Conservation (phyloP, 2,329 filamentous ascomycete genomes). For the Epichloe sibirici region DNA sequence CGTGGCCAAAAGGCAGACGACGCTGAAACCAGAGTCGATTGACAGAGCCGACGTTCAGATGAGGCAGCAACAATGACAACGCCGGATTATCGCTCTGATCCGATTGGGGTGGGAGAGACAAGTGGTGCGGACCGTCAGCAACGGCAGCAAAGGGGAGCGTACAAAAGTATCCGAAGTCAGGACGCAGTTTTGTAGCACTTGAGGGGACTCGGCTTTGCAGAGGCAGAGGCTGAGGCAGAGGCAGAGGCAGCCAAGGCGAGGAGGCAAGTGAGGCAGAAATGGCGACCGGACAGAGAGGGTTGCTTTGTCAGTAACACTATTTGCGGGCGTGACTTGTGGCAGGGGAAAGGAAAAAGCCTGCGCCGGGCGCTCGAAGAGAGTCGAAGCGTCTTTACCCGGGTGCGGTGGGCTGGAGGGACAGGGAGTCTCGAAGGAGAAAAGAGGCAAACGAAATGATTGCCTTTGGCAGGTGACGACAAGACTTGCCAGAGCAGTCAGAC, state of each 20-base stretch:
- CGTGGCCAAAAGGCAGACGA: neutral
- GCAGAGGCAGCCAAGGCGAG: neutral
- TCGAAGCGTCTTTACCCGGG: conserved; percentile 2
- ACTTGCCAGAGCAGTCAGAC: neutral
- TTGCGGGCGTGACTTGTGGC: neutral
- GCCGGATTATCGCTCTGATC: conserved; percentile 2
- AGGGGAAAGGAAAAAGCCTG: neutral
- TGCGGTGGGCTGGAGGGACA: neutral
- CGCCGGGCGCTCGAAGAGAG: conserved; percentile 2
- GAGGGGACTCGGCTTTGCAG: conserved; percentile 1
- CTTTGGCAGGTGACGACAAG: neutral
- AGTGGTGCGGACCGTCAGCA: neutral
- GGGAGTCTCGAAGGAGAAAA: neutral
- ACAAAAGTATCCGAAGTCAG: neutral
- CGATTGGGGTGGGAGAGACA: conserved; percentile 1
- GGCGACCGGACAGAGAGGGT: conserved; percentile 1
- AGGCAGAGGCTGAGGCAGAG: neutral
- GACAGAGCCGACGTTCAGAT: neutral
- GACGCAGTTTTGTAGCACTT: conserved; percentile 2
- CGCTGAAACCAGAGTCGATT: neutral
- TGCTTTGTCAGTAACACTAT: conserved; percentile 6
- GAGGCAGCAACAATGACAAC: neutral
- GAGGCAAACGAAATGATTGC: neutral
- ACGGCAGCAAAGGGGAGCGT: conserved; percentile 1
- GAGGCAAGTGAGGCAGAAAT: conserved; percentile 2